Evolutionary conservation across 2,329 filamentous ascomycete species (phyloP), one percentile per base, ranked within the genome.

Genomic region (Penicillium sp.): DNA sequence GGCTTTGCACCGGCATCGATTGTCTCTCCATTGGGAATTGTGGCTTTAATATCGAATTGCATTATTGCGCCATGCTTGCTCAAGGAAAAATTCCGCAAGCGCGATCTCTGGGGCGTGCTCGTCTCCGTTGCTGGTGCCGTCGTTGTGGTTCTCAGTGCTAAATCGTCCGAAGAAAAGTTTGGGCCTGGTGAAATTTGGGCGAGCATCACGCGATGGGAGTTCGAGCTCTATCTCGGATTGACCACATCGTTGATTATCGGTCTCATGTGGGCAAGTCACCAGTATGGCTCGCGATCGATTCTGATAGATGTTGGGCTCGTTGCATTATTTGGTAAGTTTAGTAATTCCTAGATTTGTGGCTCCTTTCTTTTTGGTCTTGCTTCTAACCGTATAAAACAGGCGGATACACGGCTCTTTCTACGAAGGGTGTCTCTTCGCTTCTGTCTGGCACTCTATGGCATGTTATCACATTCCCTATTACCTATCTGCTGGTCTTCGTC

Each of bases 1-100:
- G 94, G 94, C 24, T 99, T 99, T 72, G 94, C 94, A 31, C 94
- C 94, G 4, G 94, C 94, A 8, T 97, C 94, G 14, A 97, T 99
- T 66, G 94, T 99, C 40, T 97, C 92, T 34, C 94, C 94, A 0
- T 81, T 99, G 6, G 94, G 94, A 10, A 94, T 99, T n/a, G 94
- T 99, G 13, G 94, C 94, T 2, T 80, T 99, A 60, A 87, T 99
- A 44, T 96, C 92, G 43, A 99, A 99, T 76, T 99, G 94, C 74
- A 85, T 99, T 58, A 96, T 99, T 70, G 94, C 94, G 2, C 94
- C 94, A 0, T 86, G 94, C 60, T 87, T 99, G 80, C 87, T 99
- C 63, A 92, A 96, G 69, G 94, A 99, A 76, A 82, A 81, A 49
- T 97, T 99, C 69, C 87, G 94, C 34, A 82, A 81, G 64, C 85